Percentiles rank a stretch among this genome's conserved stretches.
phyloP scores from a whole-genome alignment of 148 eudicot species.

The Persicaria maculosa region DNA sequence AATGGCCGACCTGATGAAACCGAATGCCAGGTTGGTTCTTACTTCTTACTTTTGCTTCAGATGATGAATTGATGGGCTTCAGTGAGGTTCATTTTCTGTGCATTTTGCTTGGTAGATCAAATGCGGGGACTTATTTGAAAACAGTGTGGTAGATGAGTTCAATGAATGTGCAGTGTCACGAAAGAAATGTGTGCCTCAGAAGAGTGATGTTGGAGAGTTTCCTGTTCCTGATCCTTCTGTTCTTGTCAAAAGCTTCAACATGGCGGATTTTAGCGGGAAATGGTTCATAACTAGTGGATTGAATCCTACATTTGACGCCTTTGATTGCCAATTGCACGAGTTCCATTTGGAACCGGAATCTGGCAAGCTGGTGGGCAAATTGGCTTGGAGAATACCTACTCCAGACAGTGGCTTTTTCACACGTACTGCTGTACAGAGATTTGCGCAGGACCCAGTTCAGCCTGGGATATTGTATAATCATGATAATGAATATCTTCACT shows the following conservation, averaged over 20 bases:
- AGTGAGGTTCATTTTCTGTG: neutral
- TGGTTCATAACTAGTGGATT: constrained; percentile 91
- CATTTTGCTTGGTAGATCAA: constrained; percentile 36
- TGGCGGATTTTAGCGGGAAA: constrained; percentile 68
- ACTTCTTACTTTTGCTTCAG: neutral
- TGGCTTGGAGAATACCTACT: constrained; percentile 75
- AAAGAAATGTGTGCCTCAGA: constrained; percentile 90
- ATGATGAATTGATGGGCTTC: neutral
- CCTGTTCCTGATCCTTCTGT: constrained; percentile 70
- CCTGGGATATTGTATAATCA: constrained; percentile 91
- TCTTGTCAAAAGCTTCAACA: constrained; percentile 62
- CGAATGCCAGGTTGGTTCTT: constrained; percentile 74
- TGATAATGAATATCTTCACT: constrained; percentile 94
- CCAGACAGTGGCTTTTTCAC: constrained; percentile 93
- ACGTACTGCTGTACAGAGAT: constrained; percentile 74
- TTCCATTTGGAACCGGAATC: constrained; percentile 51
- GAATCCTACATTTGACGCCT: constrained; percentile 83
- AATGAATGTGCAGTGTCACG: constrained; percentile 96
- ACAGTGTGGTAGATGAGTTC: constrained; percentile 91
- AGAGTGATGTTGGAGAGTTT: constrained; percentile 93
- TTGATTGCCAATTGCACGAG: constrained; percentile 91
- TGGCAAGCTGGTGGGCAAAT: constrained; percentile 67
- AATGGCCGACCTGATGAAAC: constrained; percentile 95
- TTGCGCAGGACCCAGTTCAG: constrained; percentile 73
- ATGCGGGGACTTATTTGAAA: constrained; percentile 95